Conservation (phyloP, 1,139 yeast genomes). For the Magnusiomyces tetraspermus region DNA sequence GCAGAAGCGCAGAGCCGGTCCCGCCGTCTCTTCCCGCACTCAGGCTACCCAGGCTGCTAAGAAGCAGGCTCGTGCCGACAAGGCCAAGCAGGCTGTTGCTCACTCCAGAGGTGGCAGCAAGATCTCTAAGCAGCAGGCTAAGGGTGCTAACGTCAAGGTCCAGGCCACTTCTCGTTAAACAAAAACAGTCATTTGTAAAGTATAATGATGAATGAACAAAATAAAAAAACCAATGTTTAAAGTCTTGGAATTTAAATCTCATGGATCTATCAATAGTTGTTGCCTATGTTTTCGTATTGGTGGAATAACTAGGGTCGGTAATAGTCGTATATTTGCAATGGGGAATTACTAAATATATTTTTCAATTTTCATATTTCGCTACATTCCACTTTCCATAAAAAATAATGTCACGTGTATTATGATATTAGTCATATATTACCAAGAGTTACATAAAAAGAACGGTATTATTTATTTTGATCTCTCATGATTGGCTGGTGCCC, state of each 20-base stretch:
- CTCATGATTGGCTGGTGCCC: too few species aligned
- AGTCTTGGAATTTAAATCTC: too few species aligned
- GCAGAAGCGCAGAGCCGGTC: conserved; percentile 97
- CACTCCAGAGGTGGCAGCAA: conserved; percentile 55
- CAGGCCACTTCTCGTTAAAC: conserved; percentile 91
- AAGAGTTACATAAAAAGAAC: too few species aligned
- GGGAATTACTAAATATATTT: neutral
- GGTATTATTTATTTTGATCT: too few species aligned
- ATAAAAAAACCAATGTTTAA: neutral
- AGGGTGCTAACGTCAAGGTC: conserved; percentile 48
- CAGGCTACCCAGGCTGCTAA: conserved; percentile 90
- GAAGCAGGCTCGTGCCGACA: conserved; percentile 80
- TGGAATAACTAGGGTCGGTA: too few species aligned
- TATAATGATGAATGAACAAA: conserved; percentile 9
- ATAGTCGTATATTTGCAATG: too few species aligned
- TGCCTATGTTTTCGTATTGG: neutral
- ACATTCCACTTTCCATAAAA: neutral
- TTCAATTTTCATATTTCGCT: neutral
- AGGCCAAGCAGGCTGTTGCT: conserved; percentile 77
- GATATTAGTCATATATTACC: too few species aligned
- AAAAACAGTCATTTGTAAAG: conserved; percentile 6
- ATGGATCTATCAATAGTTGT: too few species aligned
- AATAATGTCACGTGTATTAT: too few species aligned
- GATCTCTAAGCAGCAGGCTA: conserved; percentile 35
- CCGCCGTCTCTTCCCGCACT: conserved; percentile 87